These are phyloP conservation scores for Leishmania aethiopica DNA, from an alignment of 208 protist genomes.

Conservation along the genomic window DNA sequence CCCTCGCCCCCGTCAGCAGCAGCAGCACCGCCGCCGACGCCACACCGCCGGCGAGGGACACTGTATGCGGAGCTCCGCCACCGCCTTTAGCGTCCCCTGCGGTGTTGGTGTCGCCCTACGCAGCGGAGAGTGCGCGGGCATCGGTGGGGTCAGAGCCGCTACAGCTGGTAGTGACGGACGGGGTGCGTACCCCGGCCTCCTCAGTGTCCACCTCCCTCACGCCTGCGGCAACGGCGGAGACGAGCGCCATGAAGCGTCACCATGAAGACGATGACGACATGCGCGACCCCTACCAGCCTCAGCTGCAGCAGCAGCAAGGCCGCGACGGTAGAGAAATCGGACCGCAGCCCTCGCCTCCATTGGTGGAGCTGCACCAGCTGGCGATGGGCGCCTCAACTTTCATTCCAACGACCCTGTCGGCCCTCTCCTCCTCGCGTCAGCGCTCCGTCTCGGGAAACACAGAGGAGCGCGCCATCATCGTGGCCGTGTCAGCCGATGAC, in stretches of 20 bases:
- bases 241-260: background rate
- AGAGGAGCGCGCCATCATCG: background rate
- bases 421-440: background rate
- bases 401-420: background rate
- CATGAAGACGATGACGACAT: background rate
- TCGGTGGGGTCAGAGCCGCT: slow-evolving; percentile 24
- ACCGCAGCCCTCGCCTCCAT: background rate
- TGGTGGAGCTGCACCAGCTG: slow-evolving; percentile 2
- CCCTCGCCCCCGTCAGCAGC: background rate
- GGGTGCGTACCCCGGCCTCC: background rate
- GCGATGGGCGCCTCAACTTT: no score
- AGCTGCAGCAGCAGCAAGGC: background rate
- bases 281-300: background rate
- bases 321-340: background rate
- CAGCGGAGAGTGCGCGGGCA: slow-evolving; percentile 15
- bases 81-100: background rate
- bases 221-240: background rate
- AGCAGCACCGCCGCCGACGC: background rate
- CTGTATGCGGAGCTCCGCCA: background rate
- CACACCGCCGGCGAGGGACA: background rate
- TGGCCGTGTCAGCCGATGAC: background rate
- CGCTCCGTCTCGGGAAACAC: background rate
- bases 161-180: background rate
- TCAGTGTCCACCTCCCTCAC: slow-evolving; percentile 2
- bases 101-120: slow-evolving; percentile 9